Evolutionary conservation across 2,329 filamentous ascomycete genomes (phyloP), one percentile per base, ranked within the genome.

Genomic region (Colletotrichum abscissum): DNA sequence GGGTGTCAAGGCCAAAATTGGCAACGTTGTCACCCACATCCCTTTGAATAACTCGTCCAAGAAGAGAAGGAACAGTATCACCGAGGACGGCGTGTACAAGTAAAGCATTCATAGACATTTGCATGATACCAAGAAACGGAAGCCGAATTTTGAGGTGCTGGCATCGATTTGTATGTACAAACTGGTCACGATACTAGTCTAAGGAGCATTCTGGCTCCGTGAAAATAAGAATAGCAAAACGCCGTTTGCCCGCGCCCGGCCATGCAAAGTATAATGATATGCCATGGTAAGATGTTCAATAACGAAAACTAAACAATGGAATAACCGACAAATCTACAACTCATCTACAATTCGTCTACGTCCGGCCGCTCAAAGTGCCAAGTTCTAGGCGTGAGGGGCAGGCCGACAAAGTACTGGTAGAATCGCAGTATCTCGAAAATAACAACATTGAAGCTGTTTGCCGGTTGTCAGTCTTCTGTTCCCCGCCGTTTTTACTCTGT

Each of bases 1-100:
- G 8, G 89, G 88, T 9, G 82, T 96, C 75, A 95, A 95, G 82
- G 88, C 87, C 42, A 95, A 95, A 84, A 91, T 95, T 78, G 93
- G 93, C 6, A 95, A 95, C 78, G 82, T 87, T 19, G 89, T 95
- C 22, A 89, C 86, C 9, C 85, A 86, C 68, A 79, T 91, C 5
- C 75, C 81, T 28, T 77, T 91, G 66, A 65, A 76, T 76, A 33
- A 67, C 12, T 59, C 49, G 24, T 49, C 35, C 33, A 56, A 28
- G 12, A 35, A 46, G 7, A 30, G 60, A 8, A 58, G 46, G n/a
- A 46, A 46, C 16, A 42, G 56, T 2, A 6, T 5, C 5, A 8
- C 12, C 7, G 67, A 42, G 12, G 67, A 28, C 11, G 38, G 26
- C 16, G 33, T 73, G 16, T 64, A 63, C 4, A n/a, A 35, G 19